Evolutionary conservation across 352 stramenopile genomes (phyloP), one percentile per base, ranked within the genome.

Genomic region (Phytophthora pini): DNA sequence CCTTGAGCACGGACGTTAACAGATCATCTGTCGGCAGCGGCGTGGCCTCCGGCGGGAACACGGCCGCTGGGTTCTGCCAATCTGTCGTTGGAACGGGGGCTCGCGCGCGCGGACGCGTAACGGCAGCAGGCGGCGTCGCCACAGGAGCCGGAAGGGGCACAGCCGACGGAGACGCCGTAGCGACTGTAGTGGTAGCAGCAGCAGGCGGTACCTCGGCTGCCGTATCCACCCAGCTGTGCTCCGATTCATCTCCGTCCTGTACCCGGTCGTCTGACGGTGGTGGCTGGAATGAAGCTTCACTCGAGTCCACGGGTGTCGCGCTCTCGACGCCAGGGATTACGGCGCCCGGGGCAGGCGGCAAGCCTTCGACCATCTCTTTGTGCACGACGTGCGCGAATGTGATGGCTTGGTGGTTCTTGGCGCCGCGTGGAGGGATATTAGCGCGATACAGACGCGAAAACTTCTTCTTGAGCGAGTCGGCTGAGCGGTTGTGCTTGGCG

Each of bases 391-490:
- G 70, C 4, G 70, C 70, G 38, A 79, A 72, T 9, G 49, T 51
- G 34, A 79, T 73, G 9, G 64, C 70, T 43, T 74, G 56, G 31
- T 79, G 57, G 43, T 79, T 79, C 58, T 79, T 79, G 38, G 62
- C 67, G 4, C 70, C 70, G n/a, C 63, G 74, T n/a, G 61, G 49
- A 20, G 70, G 55, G 22, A 75, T 55, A 13, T 58, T 74, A 7
- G 59, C 52, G 27, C 74, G 71, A 40, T 78, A 76, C 17, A 82
- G 50, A 6, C 71, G 64, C 5, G 70, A 74, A 31, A 79, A 82
- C 56, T 82, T 82, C 53, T 78, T 78, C 49, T 78, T 78, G 45
- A 82, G 74, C 29, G 74, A 82, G 24, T 82, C 74, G 45, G 67
- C 67, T 15, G 74, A 75, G 34, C 74, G 74, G 51, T 64, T 74